Conservation (phyloP, 371 early-diverging fungal species). For the Mortierella sp. region DNA sequence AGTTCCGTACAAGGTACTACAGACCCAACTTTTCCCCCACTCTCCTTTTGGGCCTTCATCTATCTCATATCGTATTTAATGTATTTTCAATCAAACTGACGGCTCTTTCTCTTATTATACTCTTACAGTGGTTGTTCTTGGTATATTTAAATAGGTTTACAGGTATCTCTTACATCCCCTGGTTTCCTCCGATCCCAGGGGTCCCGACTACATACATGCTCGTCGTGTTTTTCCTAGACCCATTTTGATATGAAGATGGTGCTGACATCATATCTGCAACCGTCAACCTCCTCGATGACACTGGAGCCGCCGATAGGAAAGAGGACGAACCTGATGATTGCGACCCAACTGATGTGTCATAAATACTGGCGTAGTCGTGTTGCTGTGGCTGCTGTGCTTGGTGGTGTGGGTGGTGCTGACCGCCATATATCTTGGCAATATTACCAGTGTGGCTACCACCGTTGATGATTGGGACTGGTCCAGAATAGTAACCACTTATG, state of each 20-base stretch:
- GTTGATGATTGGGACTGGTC: slow-evolving; percentile 7
- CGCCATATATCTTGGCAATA: slow-evolving; percentile 27
- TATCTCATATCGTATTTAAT: background rate
- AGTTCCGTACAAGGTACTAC: slow-evolving; percentile 10
- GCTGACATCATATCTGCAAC: slow-evolving; percentile 8
- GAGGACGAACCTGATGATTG: slow-evolving; percentile 10
- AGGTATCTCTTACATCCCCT: background rate
- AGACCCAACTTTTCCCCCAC: background rate
- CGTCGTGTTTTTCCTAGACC: slow-evolving; percentile 24
- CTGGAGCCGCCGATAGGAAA: background rate
- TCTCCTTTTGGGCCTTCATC: background rate
- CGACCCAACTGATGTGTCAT: slow-evolving; percentile 7
- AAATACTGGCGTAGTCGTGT: slow-evolving; percentile 15
- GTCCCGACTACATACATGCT: slow-evolving; percentile 28
- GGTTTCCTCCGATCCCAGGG: slow-evolving; percentile 3
- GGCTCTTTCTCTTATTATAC: too few species aligned
- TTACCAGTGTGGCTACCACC: slow-evolving; percentile 9
- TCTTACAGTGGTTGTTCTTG: background rate
- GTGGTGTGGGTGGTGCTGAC: slow-evolving; percentile 13
- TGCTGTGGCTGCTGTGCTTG: slow-evolving; percentile 11
- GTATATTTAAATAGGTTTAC: background rate
- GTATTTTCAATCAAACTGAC: background rate
- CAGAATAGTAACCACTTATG: slow-evolving; percentile 8
- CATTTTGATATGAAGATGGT: slow-evolving; percentile 13
- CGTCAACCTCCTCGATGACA: slow-evolving; percentile 20